Evolutionary conservation across 2,329 filamentous ascomycete genomes (phyloP), one percentile per base, ranked within the genome.

Genomic region (Colletotrichum orchidophilum): DNA sequence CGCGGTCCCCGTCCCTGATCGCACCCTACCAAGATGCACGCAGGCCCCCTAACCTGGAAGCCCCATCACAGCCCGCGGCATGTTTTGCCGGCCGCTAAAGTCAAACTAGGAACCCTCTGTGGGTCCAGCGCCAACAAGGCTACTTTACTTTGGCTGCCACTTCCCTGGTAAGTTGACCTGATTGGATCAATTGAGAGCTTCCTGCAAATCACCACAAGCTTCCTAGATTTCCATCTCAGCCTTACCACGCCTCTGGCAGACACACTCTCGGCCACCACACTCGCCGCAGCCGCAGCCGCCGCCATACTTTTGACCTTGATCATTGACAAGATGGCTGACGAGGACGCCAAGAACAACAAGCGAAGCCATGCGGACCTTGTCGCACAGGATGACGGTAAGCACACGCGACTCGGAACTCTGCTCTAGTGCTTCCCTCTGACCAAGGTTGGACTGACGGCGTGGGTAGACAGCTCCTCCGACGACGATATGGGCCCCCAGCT

Each of bases 401-500:
- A 27, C n/a, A 62, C 18, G 18, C 9, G 5, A 18, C 21, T 3
- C n/a, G 8, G 46, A 12, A 62, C 7, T 24, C 8, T 21, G n/a
- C 18, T n/a, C 27, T 26, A 35, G 26, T 21, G n/a, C 42, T 21
- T 4, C 18, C 21, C 7, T 21, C 15, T 18, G 13, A 18, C 13
- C 31, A 54, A 31, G 2, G 9, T 42, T 15, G 12, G 21, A 54
- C 50, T 24, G 18, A 49, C 57, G 31, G 31, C 46, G 27, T 24
- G 21, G 21, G 63, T 68, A 87, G 90, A 90, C 63, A 90, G 88
- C 77, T 97, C 94, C 42, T 96, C 93, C 5, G 93, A 94, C 77
- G 95, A 98, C 83, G 95, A 97, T 79, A 96, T 98, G 84, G 96
- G 96, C 53, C 96, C 96, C 31, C 93, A 96, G 76, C 89, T 98